Base-by-base conservation (phyloP, 1,284 basidiomycete genomes). In the Agaricales sp. region DNA sequence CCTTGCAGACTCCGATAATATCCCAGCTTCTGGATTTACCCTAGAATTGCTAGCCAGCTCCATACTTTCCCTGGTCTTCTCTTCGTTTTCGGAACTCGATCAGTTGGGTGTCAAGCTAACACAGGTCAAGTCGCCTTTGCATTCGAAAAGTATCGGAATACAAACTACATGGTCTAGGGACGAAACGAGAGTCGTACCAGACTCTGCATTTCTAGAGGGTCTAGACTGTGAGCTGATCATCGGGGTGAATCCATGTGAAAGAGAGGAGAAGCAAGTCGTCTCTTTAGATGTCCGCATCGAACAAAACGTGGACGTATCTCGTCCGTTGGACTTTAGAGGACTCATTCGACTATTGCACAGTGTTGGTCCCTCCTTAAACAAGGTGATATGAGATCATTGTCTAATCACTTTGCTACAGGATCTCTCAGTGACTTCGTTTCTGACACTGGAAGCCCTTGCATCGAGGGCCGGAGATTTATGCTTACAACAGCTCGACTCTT, bases 371-470 rank as follows among this genome's bases (percentile, higher is more conserved):
- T 45, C 24, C 14, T 44, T 3, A 21, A n/a, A 14, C 49, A n/a
- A n/a, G n/a, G n/a, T n/a, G n/a, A n/a, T n/a, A n/a, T n/a, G n/a
- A n/a, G n/a, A n/a, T n/a, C n/a, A n/a, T n/a, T n/a, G n/a, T n/a
- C n/a, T n/a, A n/a, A n/a, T 35, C n/a, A n/a, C 8, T 35, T 8
- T 35, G 30, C n/a, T 35, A 35, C 30, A 35, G 30, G 30, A 8
- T 11, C 30, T 12, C 22, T 16, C 25, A 18, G 47, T 78, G 75
- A 63, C 82, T 0, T 66, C 69, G 0, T 90, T 78, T 57, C 69
- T 79, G 37, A 92, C 89, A 0, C 68, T 92, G 48, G 89, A 94
- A 63, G 77, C 84, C 1, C 69, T 92, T 11, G 76, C 77, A 4
- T 81, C 85, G 4, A 68, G 69, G 8, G 71, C 86, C 13, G 80